Conservation (phyloP, 176 grass and related monocot genomes). For the Aegilops sharonensis region DNA sequence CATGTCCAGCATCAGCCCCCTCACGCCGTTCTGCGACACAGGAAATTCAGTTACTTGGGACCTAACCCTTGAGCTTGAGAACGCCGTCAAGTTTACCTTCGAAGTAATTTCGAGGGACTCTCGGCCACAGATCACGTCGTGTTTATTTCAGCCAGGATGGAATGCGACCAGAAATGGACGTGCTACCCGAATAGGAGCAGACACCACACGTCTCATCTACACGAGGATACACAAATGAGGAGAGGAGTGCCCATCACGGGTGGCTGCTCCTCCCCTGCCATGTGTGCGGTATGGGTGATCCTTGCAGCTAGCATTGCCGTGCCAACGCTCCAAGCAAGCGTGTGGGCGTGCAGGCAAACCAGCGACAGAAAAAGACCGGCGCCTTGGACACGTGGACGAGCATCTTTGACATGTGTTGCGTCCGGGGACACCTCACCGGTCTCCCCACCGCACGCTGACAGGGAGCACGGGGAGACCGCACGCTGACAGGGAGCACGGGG, state of each 20-base stretch:
- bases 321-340: background rate
- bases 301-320: background rate
- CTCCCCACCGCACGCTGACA: background rate
- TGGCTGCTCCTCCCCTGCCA: background rate
- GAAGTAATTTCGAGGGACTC: background rate
- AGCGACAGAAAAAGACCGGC: background rate
- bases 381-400: background rate
- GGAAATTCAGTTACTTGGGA: background rate
- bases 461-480: too few species aligned
- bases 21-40: slow-evolving; percentile 66
- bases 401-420: background rate
- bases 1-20: slow-evolving; percentile 98
- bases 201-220: background rate
- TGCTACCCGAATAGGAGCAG: background rate
- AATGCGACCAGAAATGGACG: background rate
- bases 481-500: too few species aligned
- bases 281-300: background rate
- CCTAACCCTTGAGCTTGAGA: background rate
- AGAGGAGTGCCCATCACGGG: background rate
- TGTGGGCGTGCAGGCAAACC: slow-evolving; percentile 30
- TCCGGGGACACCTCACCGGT: background rate
- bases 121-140: background rate
- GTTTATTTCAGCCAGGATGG: background rate
- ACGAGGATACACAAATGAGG: background rate
- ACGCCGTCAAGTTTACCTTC: background rate